A percentile compares a stretch with the other conserved stretches of the same genome.
Conservation (phyloP, 805 yeast species). For the Lipomyces starkeyi region DNA sequence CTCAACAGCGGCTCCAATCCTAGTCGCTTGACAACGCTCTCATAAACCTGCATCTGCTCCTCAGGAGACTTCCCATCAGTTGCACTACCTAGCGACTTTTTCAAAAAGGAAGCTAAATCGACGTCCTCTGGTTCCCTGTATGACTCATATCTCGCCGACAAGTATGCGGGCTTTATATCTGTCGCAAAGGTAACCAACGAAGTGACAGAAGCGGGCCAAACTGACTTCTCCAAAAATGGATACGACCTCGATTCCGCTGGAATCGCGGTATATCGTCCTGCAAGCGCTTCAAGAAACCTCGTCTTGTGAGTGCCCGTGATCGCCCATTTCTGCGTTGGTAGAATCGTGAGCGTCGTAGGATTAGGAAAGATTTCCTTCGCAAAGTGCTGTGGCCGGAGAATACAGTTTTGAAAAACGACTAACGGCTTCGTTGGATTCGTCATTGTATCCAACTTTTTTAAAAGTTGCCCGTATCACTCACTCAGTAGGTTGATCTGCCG, state of each 20-base stretch:
- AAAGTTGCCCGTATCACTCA: background rate
- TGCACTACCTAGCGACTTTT: slow-evolving; percentile 53
- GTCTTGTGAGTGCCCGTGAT: slow-evolving; percentile 62
- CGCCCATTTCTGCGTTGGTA: slow-evolving; percentile 57
- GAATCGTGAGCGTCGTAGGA: slow-evolving; percentile 53
- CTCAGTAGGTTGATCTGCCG: background rate
- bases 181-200: slow-evolving; percentile 56
- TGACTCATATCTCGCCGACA: slow-evolving; percentile 88
- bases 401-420: slow-evolving; percentile 31
- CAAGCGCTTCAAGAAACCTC: slow-evolving; percentile 59
- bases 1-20: slow-evolving; percentile 59
- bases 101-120: slow-evolving; percentile 63
- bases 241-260: slow-evolving; percentile 62
- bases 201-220: slow-evolving; percentile 55
- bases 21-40: slow-evolving; percentile 56
- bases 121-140: slow-evolving; percentile 85
- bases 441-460: background rate
- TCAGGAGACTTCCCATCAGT: slow-evolving; percentile 47
- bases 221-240: slow-evolving; percentile 56
- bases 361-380: slow-evolving; percentile 46
- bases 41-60: slow-evolving; percentile 41
- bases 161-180: slow-evolving; percentile 59
- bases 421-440: slow-evolving; percentile 29
- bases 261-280: slow-evolving; percentile 58
- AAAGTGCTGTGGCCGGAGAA: slow-evolving; percentile 27